A percentile compares a stretch with the other conserved stretches of the same genome.
Conservation (phyloP, 1,284 basidiomycete species). For the Boletellus deceptivus region DNA sequence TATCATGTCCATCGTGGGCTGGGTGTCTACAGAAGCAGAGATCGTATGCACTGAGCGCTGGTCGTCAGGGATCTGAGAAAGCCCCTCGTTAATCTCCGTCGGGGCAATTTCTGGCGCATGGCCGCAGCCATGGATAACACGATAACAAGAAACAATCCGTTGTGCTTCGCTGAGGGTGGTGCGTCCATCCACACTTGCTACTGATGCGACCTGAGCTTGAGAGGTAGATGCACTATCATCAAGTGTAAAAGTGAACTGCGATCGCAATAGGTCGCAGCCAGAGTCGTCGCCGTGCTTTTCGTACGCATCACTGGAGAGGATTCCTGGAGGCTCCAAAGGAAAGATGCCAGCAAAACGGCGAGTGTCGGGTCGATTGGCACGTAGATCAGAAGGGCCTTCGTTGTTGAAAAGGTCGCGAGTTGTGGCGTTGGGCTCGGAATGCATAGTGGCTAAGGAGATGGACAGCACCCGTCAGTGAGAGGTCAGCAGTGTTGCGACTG, state of each 20-base stretch:
- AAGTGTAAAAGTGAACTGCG: constrained; percentile 7
- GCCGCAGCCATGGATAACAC: constrained; percentile 21
- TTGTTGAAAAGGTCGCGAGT: constrained; percentile 6
- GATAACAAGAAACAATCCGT: constrained; percentile 38
- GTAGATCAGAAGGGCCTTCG: constrained; percentile 1
- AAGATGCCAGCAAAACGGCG: constrained; percentile 31
- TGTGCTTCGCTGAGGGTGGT: constrained; percentile 38
- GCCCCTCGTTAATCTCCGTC: constrained; percentile 10
- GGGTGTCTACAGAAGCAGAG: constrained; percentile 10
- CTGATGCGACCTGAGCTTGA: constrained; percentile 3
- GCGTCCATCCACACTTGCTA: constrained; percentile 2
- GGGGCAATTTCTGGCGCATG: neutral
- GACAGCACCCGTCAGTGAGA: neutral
- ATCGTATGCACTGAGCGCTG: constrained; percentile 30
- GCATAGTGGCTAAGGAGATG: constrained; percentile 13
- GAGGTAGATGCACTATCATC: constrained; percentile 4
- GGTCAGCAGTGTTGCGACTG: neutral
- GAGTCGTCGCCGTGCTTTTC: constrained; percentile 11
- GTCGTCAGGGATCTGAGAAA: constrained; percentile 24
- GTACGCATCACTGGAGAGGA: constrained; percentile 3
- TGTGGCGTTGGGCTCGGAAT: constrained; percentile 3
- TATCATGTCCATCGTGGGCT: constrained; percentile 28
- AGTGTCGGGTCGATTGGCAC: constrained; percentile 13
- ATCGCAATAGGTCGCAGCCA: constrained; percentile 12
- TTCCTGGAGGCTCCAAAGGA: constrained; percentile 7